A percentile compares a stretch with the other conserved stretches of the same genome.
Evolutionary conservation across 345 rosid species (phyloP).

Genomic region (Citrus hindsii): DNA sequence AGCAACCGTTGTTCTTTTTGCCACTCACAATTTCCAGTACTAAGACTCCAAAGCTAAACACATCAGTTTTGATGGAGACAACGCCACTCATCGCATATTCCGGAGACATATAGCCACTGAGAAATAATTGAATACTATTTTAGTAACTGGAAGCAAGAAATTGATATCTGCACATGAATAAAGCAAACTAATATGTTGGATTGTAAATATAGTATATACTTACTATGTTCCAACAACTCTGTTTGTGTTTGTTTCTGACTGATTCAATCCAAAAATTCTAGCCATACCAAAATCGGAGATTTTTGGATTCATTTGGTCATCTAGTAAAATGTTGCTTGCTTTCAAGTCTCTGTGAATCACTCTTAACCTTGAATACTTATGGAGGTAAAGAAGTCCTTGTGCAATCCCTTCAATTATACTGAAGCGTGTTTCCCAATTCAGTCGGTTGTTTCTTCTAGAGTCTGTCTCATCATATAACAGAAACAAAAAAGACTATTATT

Average conservation of each 20-base stretch:
- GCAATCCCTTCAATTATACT: slow-evolving; percentile 11
- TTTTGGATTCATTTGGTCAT: slow-evolving; percentile 11
- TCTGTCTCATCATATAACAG: background rate
- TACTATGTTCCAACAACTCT: background rate
- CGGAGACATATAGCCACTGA: slow-evolving; percentile 20
- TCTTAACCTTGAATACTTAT: slow-evolving; percentile 7
- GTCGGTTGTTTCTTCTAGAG: background rate
- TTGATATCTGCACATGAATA: no score
- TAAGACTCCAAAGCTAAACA: slow-evolving; percentile 20
- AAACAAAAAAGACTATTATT: background rate
- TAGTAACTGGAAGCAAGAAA: background rate
- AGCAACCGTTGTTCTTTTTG: slow-evolving; percentile 9
- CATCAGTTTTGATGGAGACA: slow-evolving; percentile 10
- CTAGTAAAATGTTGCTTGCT: slow-evolving; percentile 14
- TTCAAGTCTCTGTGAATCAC: slow-evolving; percentile 13
- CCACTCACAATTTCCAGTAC: slow-evolving; percentile 13
- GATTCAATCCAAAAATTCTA: background rate
- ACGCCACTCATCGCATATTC: slow-evolving; percentile 12
- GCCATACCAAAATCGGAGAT: slow-evolving; percentile 14
- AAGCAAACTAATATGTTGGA: background rate
- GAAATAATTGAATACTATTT: background rate
- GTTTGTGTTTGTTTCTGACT: background rate
- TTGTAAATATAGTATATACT: background rate
- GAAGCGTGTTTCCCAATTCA: slow-evolving; percentile 2
- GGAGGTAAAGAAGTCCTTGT: slow-evolving; percentile 13